phyloP scores from a whole-genome alignment of 306 rosid species.

The Quercus berberidifolia region DNA sequence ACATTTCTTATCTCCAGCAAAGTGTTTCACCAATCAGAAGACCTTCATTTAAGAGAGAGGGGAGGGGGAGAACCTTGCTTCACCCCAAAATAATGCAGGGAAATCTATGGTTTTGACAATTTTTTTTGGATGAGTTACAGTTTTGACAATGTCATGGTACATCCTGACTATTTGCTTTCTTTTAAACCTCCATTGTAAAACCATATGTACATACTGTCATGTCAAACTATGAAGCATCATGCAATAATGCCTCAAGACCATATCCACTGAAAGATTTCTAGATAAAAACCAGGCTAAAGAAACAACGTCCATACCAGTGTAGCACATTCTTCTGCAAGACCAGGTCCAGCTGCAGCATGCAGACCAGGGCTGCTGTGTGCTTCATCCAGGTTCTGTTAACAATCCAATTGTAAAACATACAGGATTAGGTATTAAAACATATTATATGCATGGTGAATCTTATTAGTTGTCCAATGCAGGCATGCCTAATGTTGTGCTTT shows the following conservation, averaged over 20 bases:
- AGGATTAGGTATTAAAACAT: slow-evolving; percentile 15
- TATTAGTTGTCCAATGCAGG: slow-evolving; percentile 9
- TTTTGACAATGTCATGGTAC: not conserved
- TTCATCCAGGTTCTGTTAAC: slow-evolving; percentile 84
- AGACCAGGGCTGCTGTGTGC: slow-evolving; percentile 92
- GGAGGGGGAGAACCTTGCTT: not conserved
- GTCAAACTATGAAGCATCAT: not conserved
- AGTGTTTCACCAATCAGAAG: not conserved
- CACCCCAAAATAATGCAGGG: not conserved
- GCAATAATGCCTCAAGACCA: slow-evolving; percentile 6
- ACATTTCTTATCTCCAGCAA: slow-evolving; percentile 19
- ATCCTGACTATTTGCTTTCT: not conserved
- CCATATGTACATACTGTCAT: not conserved
- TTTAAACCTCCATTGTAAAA: not conserved
- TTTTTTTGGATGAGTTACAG: too few relatives aligned
- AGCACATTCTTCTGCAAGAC: slow-evolving; percentile 94
- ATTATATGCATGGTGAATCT: not conserved
- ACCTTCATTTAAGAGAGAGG: not conserved
- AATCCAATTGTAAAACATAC: slow-evolving; percentile 19
- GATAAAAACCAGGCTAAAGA: slow-evolving; percentile 16
- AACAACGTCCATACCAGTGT: slow-evolving; percentile 52
- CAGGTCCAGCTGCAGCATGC: slow-evolving; percentile 99
- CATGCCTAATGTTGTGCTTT: slow-evolving; percentile 6
- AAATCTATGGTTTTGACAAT: not conserved
- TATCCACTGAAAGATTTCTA: not conserved